These are phyloP conservation scores for Arctium lappa DNA, from an alignment of 129 eudicot species.

Conservation along the genomic window DNA sequence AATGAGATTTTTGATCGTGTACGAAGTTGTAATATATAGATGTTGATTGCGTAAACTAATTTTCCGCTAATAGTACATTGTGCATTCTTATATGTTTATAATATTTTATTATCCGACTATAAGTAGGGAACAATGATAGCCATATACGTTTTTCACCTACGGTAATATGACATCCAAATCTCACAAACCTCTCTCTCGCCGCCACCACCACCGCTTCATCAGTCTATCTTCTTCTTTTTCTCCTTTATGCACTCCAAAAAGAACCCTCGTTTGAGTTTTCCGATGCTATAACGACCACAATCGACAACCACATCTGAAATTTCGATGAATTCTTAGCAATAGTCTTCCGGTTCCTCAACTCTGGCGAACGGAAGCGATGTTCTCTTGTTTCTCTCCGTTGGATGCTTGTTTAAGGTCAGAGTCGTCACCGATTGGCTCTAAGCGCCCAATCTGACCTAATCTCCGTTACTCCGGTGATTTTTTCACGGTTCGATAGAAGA, in stretches of 20 bases:
- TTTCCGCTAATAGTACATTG: too few species aligned
- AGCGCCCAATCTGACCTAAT: constrained; percentile 34
- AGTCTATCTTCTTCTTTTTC: constrained; percentile 11
- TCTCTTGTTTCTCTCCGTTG: constrained; percentile 37
- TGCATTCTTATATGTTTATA: too few species aligned
- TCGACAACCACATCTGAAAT: constrained; percentile 34
- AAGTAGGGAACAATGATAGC: too few species aligned
- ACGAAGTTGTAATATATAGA: neutral
- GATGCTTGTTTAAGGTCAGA: constrained; percentile 44
- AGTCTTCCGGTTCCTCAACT: constrained; percentile 39
- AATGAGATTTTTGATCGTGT: neutral
- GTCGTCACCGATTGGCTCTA: constrained; percentile 45
- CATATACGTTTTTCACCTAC: too few species aligned
- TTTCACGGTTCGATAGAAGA: constrained; percentile 39
- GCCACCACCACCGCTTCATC: constrained; percentile 11
- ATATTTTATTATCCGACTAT: too few species aligned
- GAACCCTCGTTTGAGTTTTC: constrained; percentile 35
- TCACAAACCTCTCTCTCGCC: too few species aligned
- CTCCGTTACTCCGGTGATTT: constrained; percentile 10
- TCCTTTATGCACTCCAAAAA: constrained; percentile 19
- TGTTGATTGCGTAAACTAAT: neutral
- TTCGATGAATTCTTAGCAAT: constrained; percentile 48
- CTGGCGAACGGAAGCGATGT: constrained; percentile 42
- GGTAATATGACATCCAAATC: too few species aligned
- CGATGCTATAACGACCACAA: constrained; percentile 14